Evolutionary conservation across 805 yeast genomes (phyloP).

Genomic region (Nakazawaea wickerhamii): DNA sequence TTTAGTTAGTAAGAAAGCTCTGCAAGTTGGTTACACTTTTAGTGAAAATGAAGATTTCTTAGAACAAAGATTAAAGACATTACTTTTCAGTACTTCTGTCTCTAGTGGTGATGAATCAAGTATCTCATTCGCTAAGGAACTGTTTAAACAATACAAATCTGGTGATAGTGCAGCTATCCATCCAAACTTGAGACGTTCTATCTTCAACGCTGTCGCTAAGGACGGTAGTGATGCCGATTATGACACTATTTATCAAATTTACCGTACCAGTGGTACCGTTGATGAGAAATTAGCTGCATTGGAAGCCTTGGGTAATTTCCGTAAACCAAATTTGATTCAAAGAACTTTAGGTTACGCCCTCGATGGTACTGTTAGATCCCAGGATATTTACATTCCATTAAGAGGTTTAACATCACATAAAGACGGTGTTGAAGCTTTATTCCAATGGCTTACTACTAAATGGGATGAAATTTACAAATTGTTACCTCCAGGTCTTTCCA

Average conservation of each 20-base stretch:
- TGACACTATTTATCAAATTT: slow-evolving; percentile 55
- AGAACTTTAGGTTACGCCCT: slow-evolving; percentile 56
- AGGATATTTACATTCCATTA: slow-evolving; percentile 56
- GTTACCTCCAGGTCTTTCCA: slow-evolving; percentile 76
- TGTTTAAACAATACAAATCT: slow-evolving; percentile 47
- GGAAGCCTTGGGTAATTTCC: slow-evolving; percentile 61
- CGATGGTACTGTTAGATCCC: slow-evolving; percentile 67
- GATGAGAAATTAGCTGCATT: slow-evolving; percentile 71
- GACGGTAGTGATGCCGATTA: slow-evolving; percentile 58
- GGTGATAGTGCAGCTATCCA: slow-evolving; percentile 69
- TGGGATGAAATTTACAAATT: slow-evolving; percentile 65
- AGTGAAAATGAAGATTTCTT: slow-evolving; percentile 48
- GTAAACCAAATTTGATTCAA: slow-evolving; percentile 43
- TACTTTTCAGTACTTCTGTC: slow-evolving; percentile 57
- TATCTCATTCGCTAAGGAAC: slow-evolving; percentile 36
- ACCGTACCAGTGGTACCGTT: slow-evolving; percentile 51
- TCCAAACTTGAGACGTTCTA: slow-evolving; percentile 64
- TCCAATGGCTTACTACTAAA: slow-evolving; percentile 64
- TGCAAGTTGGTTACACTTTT: slow-evolving; percentile 62
- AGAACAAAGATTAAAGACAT: slow-evolving; percentile 60
- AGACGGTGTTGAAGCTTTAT: slow-evolving; percentile 62
- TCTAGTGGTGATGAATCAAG: slow-evolving; percentile 43
- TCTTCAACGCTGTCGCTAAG: slow-evolving; percentile 63
- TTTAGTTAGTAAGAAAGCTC: slow-evolving; percentile 49
- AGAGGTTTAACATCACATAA: slow-evolving; percentile 59